phyloP scores from a whole-genome alignment of 768 basidiomycete species.

The Leccinum boreale region DNA sequence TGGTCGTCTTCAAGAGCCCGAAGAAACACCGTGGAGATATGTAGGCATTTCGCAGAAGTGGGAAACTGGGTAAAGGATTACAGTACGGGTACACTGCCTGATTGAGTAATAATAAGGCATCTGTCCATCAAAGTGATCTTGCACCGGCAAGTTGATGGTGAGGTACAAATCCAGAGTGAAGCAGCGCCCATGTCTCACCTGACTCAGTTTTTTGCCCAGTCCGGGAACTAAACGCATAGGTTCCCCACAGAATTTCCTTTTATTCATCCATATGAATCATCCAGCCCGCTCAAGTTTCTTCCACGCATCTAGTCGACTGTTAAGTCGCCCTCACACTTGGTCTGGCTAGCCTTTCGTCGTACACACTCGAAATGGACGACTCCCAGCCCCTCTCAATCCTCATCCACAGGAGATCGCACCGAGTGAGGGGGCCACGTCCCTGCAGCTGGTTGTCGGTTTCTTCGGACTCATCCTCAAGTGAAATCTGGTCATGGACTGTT shows the following conservation, averaged over 20 bases:
- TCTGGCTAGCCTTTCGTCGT: background rate
- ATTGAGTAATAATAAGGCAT: background rate
- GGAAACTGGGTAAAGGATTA: background rate
- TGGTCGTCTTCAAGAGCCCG: background rate
- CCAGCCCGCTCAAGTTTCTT: conserved; percentile 5
- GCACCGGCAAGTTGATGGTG: conserved; percentile 19
- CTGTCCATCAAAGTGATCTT: background rate
- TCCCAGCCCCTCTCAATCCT: conserved; percentile 4
- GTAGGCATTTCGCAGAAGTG: background rate
- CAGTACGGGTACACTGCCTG: background rate
- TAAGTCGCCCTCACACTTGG: background rate
- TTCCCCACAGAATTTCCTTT: conserved; percentile 5
- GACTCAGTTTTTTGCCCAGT: background rate
- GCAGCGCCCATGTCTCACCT: conserved; percentile 11
- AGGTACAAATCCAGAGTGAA: conserved; percentile 8
- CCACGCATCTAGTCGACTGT: background rate
- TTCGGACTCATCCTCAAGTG: conserved; percentile 13
- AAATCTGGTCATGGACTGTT: conserved; percentile 19
- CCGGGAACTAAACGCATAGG: conserved; percentile 3
- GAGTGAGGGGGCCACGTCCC: conserved; percentile 30
- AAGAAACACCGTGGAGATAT: background rate
- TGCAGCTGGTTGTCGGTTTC: conserved; percentile 22
- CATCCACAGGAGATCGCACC: conserved; percentile 9
- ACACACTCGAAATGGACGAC: conserved; percentile 11
- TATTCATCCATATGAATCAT: conserved; percentile 20